Evolutionary conservation across 2,329 filamentous ascomycete genomes (phyloP).

Genomic region (Fusarium irregulare): DNA sequence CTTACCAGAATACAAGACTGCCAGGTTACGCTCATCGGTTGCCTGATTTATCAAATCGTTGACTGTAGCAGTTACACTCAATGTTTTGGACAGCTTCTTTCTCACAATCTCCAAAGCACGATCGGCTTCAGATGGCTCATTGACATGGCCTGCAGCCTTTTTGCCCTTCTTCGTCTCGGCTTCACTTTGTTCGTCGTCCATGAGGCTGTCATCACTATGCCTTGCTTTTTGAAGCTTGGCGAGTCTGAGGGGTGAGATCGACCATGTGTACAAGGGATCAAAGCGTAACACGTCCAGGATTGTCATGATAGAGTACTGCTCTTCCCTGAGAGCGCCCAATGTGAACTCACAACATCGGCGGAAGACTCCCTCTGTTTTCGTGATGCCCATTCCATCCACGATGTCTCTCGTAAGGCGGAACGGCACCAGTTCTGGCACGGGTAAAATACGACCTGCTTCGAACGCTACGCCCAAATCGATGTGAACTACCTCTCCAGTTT

Average conservation of each 20-base stretch:
- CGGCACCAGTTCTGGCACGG: conserved; percentile 93
- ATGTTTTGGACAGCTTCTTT: conserved; percentile 93
- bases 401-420: conserved; percentile 95
- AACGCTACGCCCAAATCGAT: conserved; percentile 98
- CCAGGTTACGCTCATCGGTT: conserved; percentile 90
- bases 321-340: conserved; percentile 91
- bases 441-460: conserved; percentile 93
- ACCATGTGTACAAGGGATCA: conserved; percentile 97
- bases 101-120: conserved; percentile 91
- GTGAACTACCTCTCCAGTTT: conserved; percentile 92
- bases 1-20: conserved; percentile 85
- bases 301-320: conserved; percentile 98
- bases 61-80: conserved; percentile 94
- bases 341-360: conserved; percentile 98
- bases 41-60: conserved; percentile 98
- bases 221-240: conserved; percentile 73
- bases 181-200: conserved; percentile 55
- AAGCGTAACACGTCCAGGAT: conserved; percentile 98
- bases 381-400: conserved; percentile 96
- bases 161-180: conserved; percentile 56
- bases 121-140: conserved; percentile 81
- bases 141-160: conserved; percentile 54
- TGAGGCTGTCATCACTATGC: conserved; percentile 58
- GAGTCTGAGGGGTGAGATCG: conserved; percentile 77
- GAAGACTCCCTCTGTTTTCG: conserved; percentile 95